Evolutionary conservation across 1,284 basidiomycete genomes (phyloP).

Genomic region (Pyrrhoderma lamaoense): DNA sequence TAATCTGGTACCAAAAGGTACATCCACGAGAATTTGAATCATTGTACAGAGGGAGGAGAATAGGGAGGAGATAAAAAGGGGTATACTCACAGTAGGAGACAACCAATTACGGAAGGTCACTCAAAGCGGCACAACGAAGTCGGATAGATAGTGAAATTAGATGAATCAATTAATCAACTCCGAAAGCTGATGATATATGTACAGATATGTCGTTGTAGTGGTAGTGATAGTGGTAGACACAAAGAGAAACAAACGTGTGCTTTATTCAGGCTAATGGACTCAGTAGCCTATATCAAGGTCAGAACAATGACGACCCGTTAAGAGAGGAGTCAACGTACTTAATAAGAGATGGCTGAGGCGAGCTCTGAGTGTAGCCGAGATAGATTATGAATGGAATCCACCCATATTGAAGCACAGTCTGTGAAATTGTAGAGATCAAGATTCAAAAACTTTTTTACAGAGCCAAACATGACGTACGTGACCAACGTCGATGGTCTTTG

Average conservation of each 20-base stretch:
- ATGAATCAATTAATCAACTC: conserved; percentile 17
- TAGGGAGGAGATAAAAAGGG: neutral
- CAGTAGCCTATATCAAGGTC: conserved; percentile 56
- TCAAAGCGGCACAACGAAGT: neutral
- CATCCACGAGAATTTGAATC: conserved; percentile 70
- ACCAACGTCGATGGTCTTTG: conserved; percentile 69
- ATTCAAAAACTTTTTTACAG: conserved; percentile 10
- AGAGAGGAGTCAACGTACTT: conserved; percentile 53
- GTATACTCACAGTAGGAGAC: neutral
- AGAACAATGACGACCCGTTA: neutral
- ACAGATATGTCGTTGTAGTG: conserved; percentile 19
- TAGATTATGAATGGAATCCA: conserved; percentile 96
- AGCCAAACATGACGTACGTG: conserved; percentile 47
- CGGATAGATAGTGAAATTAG: conserved; percentile 23
- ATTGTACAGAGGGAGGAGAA: conserved; percentile 26
- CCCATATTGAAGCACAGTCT: conserved; percentile 85
- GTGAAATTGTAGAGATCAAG: conserved; percentile 10
- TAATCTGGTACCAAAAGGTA: conserved; percentile 24
- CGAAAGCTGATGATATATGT: conserved; percentile 24
- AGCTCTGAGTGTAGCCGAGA: conserved; percentile 83
- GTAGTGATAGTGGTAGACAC: conserved; percentile 16
- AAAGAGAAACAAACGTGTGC: conserved; percentile 21
- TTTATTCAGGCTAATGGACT: conserved; percentile 75
- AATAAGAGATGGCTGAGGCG: conserved; percentile 88
- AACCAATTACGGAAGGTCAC: neutral